These are phyloP conservation scores for Escallonia herrerae DNA, from an alignment of 129 eudicot species.

Conservation along the genomic window DNA sequence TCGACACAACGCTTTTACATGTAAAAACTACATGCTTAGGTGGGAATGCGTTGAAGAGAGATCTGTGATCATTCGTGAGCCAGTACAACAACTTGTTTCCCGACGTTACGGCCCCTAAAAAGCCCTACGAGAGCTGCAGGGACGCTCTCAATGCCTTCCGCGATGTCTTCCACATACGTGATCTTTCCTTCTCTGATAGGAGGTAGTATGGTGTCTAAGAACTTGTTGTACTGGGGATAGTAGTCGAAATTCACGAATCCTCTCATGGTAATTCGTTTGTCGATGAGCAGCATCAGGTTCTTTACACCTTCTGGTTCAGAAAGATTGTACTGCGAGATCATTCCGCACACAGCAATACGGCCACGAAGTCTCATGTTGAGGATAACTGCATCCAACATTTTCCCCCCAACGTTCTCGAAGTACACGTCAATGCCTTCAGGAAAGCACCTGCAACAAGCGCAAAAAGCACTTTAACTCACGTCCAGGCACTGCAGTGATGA, in stretches of 20 bases:
- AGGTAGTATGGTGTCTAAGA: background rate
- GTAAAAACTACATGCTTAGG: too few relatives aligned
- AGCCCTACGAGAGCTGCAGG: background rate
- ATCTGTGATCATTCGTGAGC: background rate
- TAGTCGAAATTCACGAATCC: background rate
- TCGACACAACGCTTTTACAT: too few relatives aligned
- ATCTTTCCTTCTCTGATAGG: background rate
- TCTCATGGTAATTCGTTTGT: background rate
- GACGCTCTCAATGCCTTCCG: background rate
- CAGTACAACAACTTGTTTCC: background rate
- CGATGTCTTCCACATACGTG: background rate
- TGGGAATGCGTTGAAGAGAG: too few relatives aligned
- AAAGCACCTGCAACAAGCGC: background rate
- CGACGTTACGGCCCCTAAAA: background rate
- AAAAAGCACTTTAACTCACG: too few relatives aligned
- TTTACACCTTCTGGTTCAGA: background rate
- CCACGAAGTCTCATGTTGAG: background rate
- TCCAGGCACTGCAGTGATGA: too few relatives aligned
- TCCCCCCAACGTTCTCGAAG: background rate
- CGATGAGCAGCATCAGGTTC: background rate
- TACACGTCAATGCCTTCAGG: background rate
- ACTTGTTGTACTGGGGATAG: background rate
- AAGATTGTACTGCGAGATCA: constrained; percentile 3
- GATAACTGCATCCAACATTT: background rate
- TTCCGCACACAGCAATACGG: background rate